Evolutionary conservation across 176 grass and related monocot genomes (phyloP).

Genomic region (Puccinellia tenuiflora): DNA sequence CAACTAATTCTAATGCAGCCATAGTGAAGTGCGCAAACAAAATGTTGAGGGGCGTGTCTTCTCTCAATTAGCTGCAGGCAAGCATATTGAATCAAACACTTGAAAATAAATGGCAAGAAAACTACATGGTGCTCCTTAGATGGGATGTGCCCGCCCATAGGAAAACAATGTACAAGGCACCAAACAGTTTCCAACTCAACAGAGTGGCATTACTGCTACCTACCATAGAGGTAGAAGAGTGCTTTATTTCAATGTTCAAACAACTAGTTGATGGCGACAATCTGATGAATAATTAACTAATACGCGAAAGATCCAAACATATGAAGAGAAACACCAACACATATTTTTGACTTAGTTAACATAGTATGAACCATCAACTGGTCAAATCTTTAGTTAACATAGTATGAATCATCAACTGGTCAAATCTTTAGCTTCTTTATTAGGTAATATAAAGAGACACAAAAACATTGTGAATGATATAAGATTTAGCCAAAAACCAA

Average conservation of each 20-base stretch:
- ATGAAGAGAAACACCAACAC: neutral
- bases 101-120: neutral
- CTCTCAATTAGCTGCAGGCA: neutral
- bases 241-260: neutral
- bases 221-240: neutral
- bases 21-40: neutral
- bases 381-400: neutral
- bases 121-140: neutral
- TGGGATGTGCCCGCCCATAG: neutral
- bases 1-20: neutral
- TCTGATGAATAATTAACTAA: neutral
- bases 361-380: neutral
- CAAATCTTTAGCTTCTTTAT: neutral
- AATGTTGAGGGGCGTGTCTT: neutral
- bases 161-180: neutral
- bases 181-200: neutral
- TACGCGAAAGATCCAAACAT: neutral
- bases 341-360: too few relatives aligned
- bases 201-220: too few relatives aligned
- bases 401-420: neutral
- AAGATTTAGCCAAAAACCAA: neutral
- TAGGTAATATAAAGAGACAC: neutral
- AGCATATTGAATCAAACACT: neutral
- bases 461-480: neutral
- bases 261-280: neutral